Percentiles rank a stretch among this genome's conserved stretches.
phyloP scores from a whole-genome alignment of 768 basidiomycete species.

The Mycena epipterygia region DNA sequence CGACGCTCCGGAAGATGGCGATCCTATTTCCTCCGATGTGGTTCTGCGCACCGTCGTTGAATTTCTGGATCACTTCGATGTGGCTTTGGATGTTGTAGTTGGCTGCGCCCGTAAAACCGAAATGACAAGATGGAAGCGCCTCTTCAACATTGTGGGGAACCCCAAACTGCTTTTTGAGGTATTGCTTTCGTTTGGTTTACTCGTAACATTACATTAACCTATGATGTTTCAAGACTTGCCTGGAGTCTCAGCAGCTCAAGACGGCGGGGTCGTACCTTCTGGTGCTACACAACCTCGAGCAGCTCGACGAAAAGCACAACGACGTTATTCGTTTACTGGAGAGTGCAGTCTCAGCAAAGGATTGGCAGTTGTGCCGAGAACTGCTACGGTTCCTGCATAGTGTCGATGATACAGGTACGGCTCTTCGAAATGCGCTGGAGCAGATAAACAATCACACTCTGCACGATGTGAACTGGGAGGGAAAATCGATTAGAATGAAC shows the following conservation, averaged over 20 bases:
- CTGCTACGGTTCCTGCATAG: slow-evolving; percentile 93
- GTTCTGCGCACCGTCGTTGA: slow-evolving; percentile 81
- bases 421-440: slow-evolving; percentile 72
- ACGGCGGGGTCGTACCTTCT: slow-evolving; percentile 95
- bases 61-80: slow-evolving; percentile 96
- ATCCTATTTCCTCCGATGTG: slow-evolving; percentile 47
- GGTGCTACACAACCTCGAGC: slow-evolving; percentile 94
- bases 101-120: slow-evolving; percentile 98
- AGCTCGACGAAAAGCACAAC: slow-evolving; percentile 81
- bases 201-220: not conserved
- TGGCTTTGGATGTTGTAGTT: slow-evolving; percentile 92
- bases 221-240: slow-evolving; percentile 70
- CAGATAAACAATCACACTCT: slow-evolving; percentile 52
- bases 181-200: not conserved
- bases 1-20: slow-evolving; percentile 36
- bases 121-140: slow-evolving; percentile 87
- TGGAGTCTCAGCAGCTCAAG: slow-evolving; percentile 78
- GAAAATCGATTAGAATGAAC: slow-evolving; percentile 14
- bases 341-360: slow-evolving; percentile 80
- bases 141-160: slow-evolving; percentile 93
- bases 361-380: slow-evolving; percentile 94
- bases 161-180: slow-evolving; percentile 95
- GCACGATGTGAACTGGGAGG: not conserved
- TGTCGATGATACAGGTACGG: slow-evolving; percentile 87
- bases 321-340: slow-evolving; percentile 88